Evolutionary conservation across 139 green algal genomes (phyloP).

Genomic region (Tetratostichococcus sp.): DNA sequence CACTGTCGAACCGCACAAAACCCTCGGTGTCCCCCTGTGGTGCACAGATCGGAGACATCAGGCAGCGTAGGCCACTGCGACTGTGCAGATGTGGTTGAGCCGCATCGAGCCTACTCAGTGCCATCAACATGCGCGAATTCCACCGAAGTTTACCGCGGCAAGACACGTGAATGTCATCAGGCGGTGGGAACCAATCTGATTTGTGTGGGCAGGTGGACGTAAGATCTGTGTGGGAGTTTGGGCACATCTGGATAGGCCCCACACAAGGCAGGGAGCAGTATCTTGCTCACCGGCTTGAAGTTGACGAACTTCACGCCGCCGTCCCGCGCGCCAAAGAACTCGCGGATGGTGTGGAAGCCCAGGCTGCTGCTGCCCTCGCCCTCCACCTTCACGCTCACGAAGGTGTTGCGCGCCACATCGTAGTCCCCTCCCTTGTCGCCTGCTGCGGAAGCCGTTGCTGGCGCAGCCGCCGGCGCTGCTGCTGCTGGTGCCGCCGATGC

Average conservation of each 20-base stretch:
- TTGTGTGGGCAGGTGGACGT: not conserved
- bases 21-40: constrained; percentile 36
- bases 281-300: constrained; percentile 27
- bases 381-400: constrained; percentile 38
- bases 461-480: not conserved
- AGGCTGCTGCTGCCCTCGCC: constrained; percentile 17
- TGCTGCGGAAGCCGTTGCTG: constrained; percentile 1
- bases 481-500: not conserved
- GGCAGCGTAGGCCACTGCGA: too few species aligned
- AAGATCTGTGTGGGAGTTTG: too few species aligned
- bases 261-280: not conserved
- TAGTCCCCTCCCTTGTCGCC: constrained; percentile 8
- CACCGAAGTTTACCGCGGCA: not conserved
- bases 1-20: constrained; percentile 39
- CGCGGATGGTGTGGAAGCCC: constrained; percentile 35
- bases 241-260: not conserved
- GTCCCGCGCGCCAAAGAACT: constrained; percentile 42
- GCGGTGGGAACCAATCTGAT: too few species aligned
- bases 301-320: constrained; percentile 45
- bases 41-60: not conserved
- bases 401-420: constrained; percentile 21
- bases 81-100: not conserved
- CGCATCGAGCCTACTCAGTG: not conserved
- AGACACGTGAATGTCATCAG: too few species aligned
- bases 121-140: not conserved